Conservation (phyloP, 2,329 filamentous ascomycete genomes). For the Fusarium sp. region DNA sequence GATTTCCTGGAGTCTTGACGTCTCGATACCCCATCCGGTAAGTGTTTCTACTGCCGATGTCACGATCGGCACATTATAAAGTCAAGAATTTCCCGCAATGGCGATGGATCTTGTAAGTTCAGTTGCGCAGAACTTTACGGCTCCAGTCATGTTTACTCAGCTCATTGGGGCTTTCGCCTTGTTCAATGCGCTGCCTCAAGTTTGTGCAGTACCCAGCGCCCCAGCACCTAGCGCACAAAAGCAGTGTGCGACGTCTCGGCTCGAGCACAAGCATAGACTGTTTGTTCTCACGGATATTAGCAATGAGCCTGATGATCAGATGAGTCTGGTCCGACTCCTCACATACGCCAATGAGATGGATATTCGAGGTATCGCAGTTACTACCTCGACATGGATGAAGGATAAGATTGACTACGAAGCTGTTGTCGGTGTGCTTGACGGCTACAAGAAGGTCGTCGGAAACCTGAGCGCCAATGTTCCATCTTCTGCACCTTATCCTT, state of each 20-base stretch:
- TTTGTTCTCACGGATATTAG: slow-evolving; percentile 58
- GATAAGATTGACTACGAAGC: slow-evolving; percentile 46
- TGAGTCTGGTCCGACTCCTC: slow-evolving; percentile 56
- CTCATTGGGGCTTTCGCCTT: slow-evolving; percentile 18
- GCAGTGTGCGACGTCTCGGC: background rate
- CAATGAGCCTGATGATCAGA: slow-evolving; percentile 59
- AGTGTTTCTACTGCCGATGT: background rate
- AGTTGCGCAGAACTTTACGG: background rate
- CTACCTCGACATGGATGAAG: slow-evolving; percentile 58
- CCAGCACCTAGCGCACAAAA: background rate
- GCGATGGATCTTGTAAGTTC: background rate
- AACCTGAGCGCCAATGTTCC: slow-evolving; percentile 22
- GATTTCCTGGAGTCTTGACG: slow-evolving; percentile 4
- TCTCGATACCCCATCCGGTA: slow-evolving; percentile 1
- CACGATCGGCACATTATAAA: background rate
- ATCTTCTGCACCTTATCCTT: background rate
- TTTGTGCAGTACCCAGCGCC: background rate
- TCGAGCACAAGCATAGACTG: slow-evolving; percentile 44
- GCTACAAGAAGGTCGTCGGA: slow-evolving; percentile 44
- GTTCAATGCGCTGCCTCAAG: background rate
- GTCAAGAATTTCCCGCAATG: background rate
- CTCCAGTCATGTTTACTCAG: slow-evolving; percentile 9
- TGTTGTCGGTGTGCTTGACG: slow-evolving; percentile 45
- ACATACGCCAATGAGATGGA: slow-evolving; percentile 59
- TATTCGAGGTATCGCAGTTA: slow-evolving; percentile 56